Percentiles rank a stretch among this genome's conserved stretches.
Evolutionary conservation across 2,329 filamentous ascomycete genomes (phyloP).

Genomic region (Taxawa tesnikishii): DNA sequence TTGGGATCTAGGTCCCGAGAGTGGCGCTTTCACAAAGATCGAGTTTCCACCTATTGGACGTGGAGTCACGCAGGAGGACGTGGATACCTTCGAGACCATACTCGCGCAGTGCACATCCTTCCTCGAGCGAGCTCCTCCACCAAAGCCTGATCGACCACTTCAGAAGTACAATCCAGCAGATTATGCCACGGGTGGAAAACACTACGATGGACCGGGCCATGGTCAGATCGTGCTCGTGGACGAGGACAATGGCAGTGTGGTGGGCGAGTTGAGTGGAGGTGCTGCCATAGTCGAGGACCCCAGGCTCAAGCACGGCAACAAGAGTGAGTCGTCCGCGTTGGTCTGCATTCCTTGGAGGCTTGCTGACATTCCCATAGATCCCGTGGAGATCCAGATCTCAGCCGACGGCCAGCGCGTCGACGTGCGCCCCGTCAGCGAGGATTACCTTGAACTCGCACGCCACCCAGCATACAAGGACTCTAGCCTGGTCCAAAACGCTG

Average conservation of each 20-base stretch:
- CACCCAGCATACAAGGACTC: slow-evolving; percentile 91
- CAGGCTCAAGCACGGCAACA: slow-evolving; percentile 70
- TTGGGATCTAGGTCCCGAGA: slow-evolving; percentile 83
- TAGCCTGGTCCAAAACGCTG: slow-evolving; percentile 73
- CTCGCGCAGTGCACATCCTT: slow-evolving; percentile 96
- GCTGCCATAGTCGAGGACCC: slow-evolving; percentile 70
- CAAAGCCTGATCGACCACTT: slow-evolving; percentile 19
- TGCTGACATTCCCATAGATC: slow-evolving; percentile 36
- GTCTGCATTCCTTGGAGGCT: slow-evolving; percentile 1
- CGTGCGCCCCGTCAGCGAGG: slow-evolving; percentile 53
- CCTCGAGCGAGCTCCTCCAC: slow-evolving; percentile 67
- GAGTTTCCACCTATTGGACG: slow-evolving; percentile 61
- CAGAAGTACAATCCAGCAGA: slow-evolving; percentile 65
- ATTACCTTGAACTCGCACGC: slow-evolving; percentile 64
- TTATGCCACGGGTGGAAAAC: slow-evolving; percentile 59
- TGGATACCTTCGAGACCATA: slow-evolving; percentile 95
- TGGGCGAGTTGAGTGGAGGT: slow-evolving; percentile 77
- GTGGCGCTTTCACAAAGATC: slow-evolving; percentile 83
- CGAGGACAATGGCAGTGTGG: slow-evolving; percentile 90
- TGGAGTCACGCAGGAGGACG: slow-evolving; percentile 74
- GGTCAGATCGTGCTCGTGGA: slow-evolving; percentile 87
- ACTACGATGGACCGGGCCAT: slow-evolving; percentile 33
- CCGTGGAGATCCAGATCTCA: slow-evolving; percentile 67
- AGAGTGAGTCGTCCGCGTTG: slow-evolving; percentile 48
- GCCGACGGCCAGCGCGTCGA: slow-evolving; percentile 55